A percentile compares a stretch with the other conserved stretches of the same genome.
phyloP scores from a whole-genome alignment of 306 rosid species.

The Pueraria montana region DNA sequence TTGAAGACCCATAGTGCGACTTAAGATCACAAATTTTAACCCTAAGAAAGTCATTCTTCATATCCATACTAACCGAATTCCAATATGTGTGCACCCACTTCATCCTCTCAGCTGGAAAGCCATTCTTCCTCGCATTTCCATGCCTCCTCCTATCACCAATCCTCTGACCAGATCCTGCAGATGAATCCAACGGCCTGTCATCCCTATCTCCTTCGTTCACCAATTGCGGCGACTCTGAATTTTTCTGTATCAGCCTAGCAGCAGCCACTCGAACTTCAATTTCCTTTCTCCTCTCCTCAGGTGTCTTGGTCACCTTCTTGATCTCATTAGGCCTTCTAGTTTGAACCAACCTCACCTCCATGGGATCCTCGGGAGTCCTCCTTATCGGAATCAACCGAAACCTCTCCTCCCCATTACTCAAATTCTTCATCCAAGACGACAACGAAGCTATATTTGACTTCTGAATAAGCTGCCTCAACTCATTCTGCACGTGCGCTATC shows the following conservation, averaged over 20 bases:
- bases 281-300: conserved; percentile 91
- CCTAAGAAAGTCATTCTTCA: conserved; percentile 81
- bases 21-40: conserved; percentile 71
- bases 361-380: conserved; percentile 87
- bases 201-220: conserved; percentile 69
- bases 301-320: conserved; percentile 91
- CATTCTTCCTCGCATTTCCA: conserved; percentile 65
- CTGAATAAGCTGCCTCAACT: conserved; percentile 87
- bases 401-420: conserved; percentile 90
- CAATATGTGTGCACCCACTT: conserved; percentile 79
- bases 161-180: conserved; percentile 72
- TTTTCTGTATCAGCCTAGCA: conserved; percentile 93
- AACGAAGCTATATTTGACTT: conserved; percentile 83
- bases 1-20: conserved; percentile 72
- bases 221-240: conserved; percentile 73
- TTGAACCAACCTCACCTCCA: conserved; percentile 87
- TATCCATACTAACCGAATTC: conserved; percentile 71
- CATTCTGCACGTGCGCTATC: conserved; percentile 75
- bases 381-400: conserved; percentile 83
- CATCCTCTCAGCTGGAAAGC: conserved; percentile 76
- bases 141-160: conserved; percentile 70
- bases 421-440: conserved; percentile 91
- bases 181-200: conserved; percentile 67
- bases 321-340: conserved; percentile 95
- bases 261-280: conserved; percentile 98